Conservation (phyloP, 1,284 basidiomycete genomes). For the Sparassis latifolia region DNA sequence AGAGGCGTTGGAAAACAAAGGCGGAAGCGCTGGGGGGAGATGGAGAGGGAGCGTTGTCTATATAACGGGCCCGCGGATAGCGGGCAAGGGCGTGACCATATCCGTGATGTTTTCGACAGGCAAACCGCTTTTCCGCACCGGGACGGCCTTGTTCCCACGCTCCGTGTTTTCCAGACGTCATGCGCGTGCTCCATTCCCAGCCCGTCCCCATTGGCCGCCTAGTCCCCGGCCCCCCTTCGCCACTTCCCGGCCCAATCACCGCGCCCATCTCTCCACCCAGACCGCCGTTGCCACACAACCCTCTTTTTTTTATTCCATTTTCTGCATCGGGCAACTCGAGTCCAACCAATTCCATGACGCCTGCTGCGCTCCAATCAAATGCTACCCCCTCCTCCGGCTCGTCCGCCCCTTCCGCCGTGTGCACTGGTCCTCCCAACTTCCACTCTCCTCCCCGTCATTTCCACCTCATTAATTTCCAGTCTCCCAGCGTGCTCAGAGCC, state of each 20-base stretch:
- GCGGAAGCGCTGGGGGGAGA: conserved; percentile 24
- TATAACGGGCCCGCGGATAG: conserved; percentile 33
- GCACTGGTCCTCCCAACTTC: neutral
- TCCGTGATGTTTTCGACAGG: too few relatives aligned
- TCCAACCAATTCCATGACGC: neutral
- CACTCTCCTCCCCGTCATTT: neutral
- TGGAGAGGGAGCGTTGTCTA: conserved; percentile 31
- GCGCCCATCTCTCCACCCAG: conserved; percentile 1
- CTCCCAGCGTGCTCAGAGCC: neutral
- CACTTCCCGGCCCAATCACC: conserved; percentile 5
- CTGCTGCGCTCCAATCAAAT: neutral
- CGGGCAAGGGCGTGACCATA: too few relatives aligned
- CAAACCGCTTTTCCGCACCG: too few relatives aligned
- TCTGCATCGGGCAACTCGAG: neutral
- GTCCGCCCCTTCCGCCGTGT: neutral
- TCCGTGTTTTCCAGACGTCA: conserved; percentile 3
- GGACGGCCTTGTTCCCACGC: too few relatives aligned
- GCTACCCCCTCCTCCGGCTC: neutral
- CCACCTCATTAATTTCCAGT: neutral
- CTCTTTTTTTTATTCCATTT: neutral
- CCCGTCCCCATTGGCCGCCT: conserved; percentile 4
- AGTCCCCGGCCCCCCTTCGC: conserved; percentile 4
- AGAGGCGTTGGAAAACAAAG: conserved; percentile 22
- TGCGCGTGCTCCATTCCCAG: neutral
- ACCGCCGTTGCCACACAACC: neutral